Base-by-base conservation (phyloP, 2,329 filamentous ascomycete species). In the Pseudogymnoascus sp. region DNA sequence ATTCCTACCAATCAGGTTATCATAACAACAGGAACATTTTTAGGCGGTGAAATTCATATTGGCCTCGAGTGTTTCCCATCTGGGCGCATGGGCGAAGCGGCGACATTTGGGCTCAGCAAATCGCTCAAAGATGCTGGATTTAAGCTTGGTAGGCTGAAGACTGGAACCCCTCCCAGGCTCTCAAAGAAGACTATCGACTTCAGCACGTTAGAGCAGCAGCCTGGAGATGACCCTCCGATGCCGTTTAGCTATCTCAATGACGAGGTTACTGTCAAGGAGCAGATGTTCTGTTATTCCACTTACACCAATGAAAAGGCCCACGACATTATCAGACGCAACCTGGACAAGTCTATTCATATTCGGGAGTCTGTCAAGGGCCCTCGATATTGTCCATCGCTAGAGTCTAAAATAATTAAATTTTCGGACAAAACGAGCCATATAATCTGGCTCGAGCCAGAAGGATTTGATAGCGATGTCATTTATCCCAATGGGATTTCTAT, bases 401-500 rank as follows among this genome's bases (percentile, higher is more conserved):
- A 99, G 74, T 91, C 91, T 13, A 99, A 99, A 73, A 81, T 99
- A 57, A 86, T 96, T 45, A 85, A 89, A 7, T 99, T 99, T 70
- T 79, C 84, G 3, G 81, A 94, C 63, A 94, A 91, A 71, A 76
- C 85, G 18, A 80, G 79, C 5, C 94, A 99, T 68, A 89, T 96
- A 65, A 87, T 99, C 59, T 99, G 94, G 94, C 83, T 99, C 12
- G 94, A 99, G 72, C 94, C 92, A 0, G 94, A 99, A 77, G 94
- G 94, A 2, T 95, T 96, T 68, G 82, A 92, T 64, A 95, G 83
- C 70, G 84, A 95, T 65, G 80, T 96, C 45, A 86, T 99, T 60
- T 99, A 99, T 70, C 94, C 94, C 0, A 99, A 99, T 68, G 94
- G 94, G 0, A 85, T 99, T 37, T 96, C 91, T 26, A 97, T 97